Conservation (phyloP, 2,329 filamentous ascomycete species). For the Sporothrix pseudoabietina region DNA sequence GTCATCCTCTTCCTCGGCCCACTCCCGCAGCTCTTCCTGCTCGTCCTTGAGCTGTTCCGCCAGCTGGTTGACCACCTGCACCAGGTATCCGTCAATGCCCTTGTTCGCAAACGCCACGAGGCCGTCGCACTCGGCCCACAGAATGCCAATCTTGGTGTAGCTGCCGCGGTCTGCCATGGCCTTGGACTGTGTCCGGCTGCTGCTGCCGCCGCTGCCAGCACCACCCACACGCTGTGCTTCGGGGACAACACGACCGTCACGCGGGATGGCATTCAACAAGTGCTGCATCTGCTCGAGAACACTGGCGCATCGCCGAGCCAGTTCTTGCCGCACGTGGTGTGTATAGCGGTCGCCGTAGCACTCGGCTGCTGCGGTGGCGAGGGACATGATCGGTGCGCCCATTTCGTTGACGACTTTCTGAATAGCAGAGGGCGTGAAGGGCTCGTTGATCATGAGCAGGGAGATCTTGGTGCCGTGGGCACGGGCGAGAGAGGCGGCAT, state of each 20-base stretch:
- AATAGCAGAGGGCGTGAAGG: constrained; percentile 80
- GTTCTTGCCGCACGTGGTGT: constrained; percentile 49
- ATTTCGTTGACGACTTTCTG: constrained; percentile 68
- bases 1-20: constrained; percentile 71
- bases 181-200: constrained; percentile 24
- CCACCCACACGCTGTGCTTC: constrained; percentile 51
- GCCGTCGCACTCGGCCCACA: constrained; percentile 83
- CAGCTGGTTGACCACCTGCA: constrained; percentile 72
- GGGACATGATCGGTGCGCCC: constrained; percentile 70
- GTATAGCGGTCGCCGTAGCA: constrained; percentile 66
- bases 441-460: constrained; percentile 80
- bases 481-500: constrained; percentile 71
- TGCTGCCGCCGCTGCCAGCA: constrained; percentile 34
- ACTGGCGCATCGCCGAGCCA: constrained; percentile 60
- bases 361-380: constrained; percentile 70
- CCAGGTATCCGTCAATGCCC: constrained; percentile 70
- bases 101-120: constrained; percentile 64
- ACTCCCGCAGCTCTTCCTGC: constrained; percentile 82
- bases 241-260: constrained; percentile 57
- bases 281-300: constrained; percentile 64
- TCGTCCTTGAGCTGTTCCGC: constrained; percentile 77
- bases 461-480: constrained; percentile 87
- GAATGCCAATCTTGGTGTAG: constrained; percentile 68
- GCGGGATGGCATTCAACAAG: constrained; percentile 62
- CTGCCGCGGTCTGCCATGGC: constrained; percentile 51